phyloP scores from a whole-genome alignment of 352 stramenopile genomes.

The Globisporangium splendens region DNA sequence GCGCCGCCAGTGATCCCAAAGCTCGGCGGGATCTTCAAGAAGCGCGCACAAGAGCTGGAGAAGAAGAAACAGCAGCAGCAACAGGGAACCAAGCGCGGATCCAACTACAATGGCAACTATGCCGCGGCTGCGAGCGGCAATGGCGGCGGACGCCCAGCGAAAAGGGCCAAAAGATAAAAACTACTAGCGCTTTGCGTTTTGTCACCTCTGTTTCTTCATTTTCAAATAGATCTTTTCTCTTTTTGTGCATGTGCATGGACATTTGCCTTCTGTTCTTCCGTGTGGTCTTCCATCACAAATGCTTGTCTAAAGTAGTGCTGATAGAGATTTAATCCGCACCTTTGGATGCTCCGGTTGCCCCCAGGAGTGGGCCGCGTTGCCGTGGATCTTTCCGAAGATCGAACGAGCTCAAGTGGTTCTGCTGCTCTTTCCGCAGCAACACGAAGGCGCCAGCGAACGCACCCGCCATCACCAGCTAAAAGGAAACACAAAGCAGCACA shows the following conservation, averaged over 20 bases:
- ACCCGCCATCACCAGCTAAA: constrained; percentile 50
- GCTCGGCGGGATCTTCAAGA: constrained; percentile 78
- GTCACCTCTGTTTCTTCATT: not conserved
- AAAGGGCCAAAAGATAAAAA: not conserved
- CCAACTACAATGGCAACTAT: constrained; percentile 3
- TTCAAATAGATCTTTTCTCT: not conserved
- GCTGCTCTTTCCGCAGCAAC: constrained; percentile 54
- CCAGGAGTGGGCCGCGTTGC: constrained; percentile 43
- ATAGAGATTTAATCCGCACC: constrained; percentile 6
- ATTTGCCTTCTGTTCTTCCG: not conserved
- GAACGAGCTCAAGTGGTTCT: constrained; percentile 79
- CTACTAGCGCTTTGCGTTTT: too few relatives aligned
- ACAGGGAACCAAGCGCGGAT: constrained; percentile 2
- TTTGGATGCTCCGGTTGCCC: constrained; percentile 3
- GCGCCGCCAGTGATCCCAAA: constrained; percentile 80
- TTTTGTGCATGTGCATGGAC: not conserved
- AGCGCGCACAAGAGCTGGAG: constrained; percentile 50
- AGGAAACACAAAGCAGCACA: not conserved
- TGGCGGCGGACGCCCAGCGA: not conserved
- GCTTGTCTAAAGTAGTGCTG: not conserved
- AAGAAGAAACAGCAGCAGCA: constrained; percentile 22
- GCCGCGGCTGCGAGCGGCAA: not conserved
- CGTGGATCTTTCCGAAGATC: constrained; percentile 65
- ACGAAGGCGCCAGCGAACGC: constrained; percentile 40
- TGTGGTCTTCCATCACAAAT: not conserved